Conservation (phyloP, 73 alveolate genomes). For the Symbiodinium pilosum region DNA sequence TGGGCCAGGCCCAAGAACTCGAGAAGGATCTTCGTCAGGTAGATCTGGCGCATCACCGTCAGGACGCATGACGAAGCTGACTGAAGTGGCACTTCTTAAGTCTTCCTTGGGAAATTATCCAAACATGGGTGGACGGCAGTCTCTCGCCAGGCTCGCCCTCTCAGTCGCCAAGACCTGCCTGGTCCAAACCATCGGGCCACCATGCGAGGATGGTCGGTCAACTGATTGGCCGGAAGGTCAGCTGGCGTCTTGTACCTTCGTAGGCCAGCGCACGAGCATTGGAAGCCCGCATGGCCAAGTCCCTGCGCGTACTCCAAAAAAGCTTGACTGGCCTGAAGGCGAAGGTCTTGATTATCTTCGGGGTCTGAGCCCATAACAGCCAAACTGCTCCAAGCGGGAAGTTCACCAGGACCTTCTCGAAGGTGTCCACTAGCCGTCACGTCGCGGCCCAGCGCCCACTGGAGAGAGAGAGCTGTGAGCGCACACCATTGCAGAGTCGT, state of each 20-base stretch:
- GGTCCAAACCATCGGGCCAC: constrained; percentile 47
- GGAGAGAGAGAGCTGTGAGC: background rate
- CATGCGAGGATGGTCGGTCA: constrained; percentile 9
- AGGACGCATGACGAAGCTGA: constrained; percentile 16
- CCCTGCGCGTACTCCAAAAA: background rate
- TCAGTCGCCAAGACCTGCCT: constrained; percentile 5
- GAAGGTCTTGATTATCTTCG: background rate
- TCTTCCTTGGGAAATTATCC: constrained; percentile 24
- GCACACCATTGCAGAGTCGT: no score
- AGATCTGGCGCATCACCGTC: background rate
- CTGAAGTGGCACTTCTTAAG: background rate
- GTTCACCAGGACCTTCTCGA: background rate
- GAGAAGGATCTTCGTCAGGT: background rate
- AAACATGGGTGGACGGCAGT: background rate
- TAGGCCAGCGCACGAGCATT: background rate
- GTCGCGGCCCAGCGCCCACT: background rate
- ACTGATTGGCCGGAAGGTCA: constrained; percentile 2
- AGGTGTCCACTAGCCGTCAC: background rate
- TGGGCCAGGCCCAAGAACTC: background rate
- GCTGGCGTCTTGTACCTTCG: background rate
- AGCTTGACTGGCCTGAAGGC: background rate
- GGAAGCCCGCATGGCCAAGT: background rate
- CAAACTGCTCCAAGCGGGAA: background rate
- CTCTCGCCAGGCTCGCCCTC: background rate
- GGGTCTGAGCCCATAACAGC: background rate